Evolutionary conservation across 2,329 filamentous ascomycete species (phyloP), one percentile per base, ranked within the genome.

Genomic region (Colletotrichum sidae): DNA sequence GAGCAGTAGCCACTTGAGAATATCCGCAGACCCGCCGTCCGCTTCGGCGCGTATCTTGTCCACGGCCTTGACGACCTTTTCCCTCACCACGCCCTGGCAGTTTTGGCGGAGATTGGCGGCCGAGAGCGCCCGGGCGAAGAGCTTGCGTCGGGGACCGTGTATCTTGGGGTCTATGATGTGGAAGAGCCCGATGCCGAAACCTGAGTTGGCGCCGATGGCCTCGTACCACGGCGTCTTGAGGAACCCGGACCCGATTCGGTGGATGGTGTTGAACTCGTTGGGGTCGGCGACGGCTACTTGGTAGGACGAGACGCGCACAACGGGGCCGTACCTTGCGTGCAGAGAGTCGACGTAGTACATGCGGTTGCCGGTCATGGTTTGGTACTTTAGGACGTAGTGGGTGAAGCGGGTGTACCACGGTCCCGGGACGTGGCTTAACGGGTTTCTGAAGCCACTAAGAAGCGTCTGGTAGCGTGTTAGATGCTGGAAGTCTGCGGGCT

Each of bases 1-100:
- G 55, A 85, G 86, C 4, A 81, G 70, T 74, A 78, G 84, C 85
- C 85, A 88, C 61, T 86, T 85, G 64, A 79, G 77, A 0, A 87
- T 72, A 65, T 88, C 84, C 0, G 74, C 76, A 0, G 67, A 73
- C 0, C 80, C 77, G 0, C 71, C 72, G 0, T 60, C 55, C 34
- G 80, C 77, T 50, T 87, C 84, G n/a, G 79, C 72, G 0, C 67
- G 71, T n/a, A 88, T 86, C 52, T 73, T 75, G 3, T 77, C 38
- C 1, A 87, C 75, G 0, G 82, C 73, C 8, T 83, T 67, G 0
- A 74, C 69, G 0, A 80, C 74, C 12, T 77, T 79, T 0, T 67
- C 68, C 3, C 76, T 68, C 3, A 86, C 73, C 17, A 75, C 57
- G 0, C 71, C 69, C 47, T 77, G 71, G 52, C 76, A 63, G 17